Base-by-base conservation (phyloP, 139 green algal genomes). In the Tetradesmus lagerheimii region DNA sequence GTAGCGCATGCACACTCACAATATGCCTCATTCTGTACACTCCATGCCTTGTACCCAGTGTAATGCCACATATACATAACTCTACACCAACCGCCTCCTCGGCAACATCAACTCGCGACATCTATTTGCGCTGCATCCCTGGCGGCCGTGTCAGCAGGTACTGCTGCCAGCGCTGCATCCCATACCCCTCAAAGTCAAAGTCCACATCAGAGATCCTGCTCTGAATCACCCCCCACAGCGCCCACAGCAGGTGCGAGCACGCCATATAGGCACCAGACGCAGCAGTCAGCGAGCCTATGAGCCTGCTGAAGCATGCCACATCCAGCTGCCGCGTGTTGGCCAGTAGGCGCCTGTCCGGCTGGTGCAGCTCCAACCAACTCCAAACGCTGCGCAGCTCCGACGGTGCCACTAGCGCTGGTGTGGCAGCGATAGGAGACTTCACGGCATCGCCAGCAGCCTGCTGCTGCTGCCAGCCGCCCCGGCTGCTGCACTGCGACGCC, bases 211-310 rank as follows among this genome's bases (percentile, higher is more conserved):
- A 91, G 3, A 88, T 43, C 20, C 47, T 77, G 18, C 62, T 62
- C 86, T 95, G 92, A 3, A 97, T 93, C 38, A 96, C 38, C 39
- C 93, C 95, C 95, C 95, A 97, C 35, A 97, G 81, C 37, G 81
- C 92, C 95, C 95, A 97, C 37, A 93, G 86, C 25, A 97, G 85
- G 82, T 97, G 94, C 0, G 90, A 93, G 14, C 94, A 82, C 1
- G 89, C 80, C n/a, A 94, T 81, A 88, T 94, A 95, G 8, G 91
- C 93, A 29, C 66, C 14, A 4, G 89, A 90, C 31, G 90, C 92
- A 38, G 39, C 66, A 3, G 66, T 38, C 35, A 83, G 25, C 31
- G 57, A 47, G 4, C 38, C 11, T 4, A 27, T 27, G 38, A 80
- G 39, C 45, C 85, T 18, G 9, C 9, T 25, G 14, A 34, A 47